Evolutionary conservation across 441 rosid genomes (phyloP), one percentile per base, ranked within the genome.

Genomic region (Metrosideros polymorpha): DNA sequence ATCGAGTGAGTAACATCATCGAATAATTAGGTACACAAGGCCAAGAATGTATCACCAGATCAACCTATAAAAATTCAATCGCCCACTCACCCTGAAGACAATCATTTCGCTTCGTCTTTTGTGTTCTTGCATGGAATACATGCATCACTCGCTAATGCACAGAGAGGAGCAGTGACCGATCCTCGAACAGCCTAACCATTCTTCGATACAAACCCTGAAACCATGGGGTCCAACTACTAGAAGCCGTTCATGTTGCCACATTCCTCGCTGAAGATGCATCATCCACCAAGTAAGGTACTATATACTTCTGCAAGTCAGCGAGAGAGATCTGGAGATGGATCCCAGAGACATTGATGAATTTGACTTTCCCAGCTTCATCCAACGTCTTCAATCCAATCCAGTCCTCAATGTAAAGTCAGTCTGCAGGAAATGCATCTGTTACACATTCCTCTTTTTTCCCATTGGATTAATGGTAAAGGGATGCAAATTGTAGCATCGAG

Each of bases 271-370:
- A 63, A 63, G 76, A 2, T 66, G 94, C 66, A 56, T 91, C 86
- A 83, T 92, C 94, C 86, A 49, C 66, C 91, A 94, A 87, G 91
- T 93, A 95, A 35, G 98, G 96, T 55, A 93, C 92, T 27, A 95
- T 86, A 89, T 93, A 91, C 88, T 92, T 93, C 85, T 92, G 91
- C 95, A 95, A 92, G 86, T 95, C 97, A 5, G 85, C 84, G 83
- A 55, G 47, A 27, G 93, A 91, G 82, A 94, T 94, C 43, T 89
- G 82, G 39, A 90, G 95, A 92, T 93, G 94, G 66, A 17, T 61
- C 75, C 75, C 1, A 32, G 24, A 32, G 39, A 30, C 30, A 10
- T 29, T 2, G 71, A 1, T 59, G 71, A 59, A 59, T 59, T 61
- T 2, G 25, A 63, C 6, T 32, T 32, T 32, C 7, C 43, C 25